phyloP scores from a whole-genome alignment of 2,329 filamentous ascomycete species.

The Fusarium protoensiforme region DNA sequence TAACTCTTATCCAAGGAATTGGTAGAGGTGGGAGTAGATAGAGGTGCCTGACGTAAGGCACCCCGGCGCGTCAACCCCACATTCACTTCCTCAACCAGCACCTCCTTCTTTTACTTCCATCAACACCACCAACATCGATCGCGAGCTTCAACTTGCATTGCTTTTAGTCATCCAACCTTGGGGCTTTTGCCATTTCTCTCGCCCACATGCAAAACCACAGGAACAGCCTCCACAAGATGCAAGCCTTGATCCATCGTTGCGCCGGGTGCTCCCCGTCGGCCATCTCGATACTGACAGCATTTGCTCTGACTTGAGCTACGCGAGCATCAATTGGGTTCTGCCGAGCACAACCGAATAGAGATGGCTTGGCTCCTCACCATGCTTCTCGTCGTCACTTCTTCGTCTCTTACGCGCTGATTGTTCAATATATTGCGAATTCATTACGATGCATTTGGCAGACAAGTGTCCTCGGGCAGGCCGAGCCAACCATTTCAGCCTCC shows the following conservation, averaged over 20 bases:
- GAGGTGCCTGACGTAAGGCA: background rate
- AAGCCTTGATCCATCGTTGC: background rate
- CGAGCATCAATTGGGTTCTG: background rate
- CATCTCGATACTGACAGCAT: background rate
- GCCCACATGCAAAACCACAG: background rate
- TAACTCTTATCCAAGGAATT: background rate
- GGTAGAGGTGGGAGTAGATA: background rate
- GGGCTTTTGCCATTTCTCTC: background rate
- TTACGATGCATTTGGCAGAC: background rate
- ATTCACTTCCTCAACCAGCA: background rate
- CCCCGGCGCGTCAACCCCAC: background rate
- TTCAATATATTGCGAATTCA: background rate
- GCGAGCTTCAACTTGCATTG: background rate
- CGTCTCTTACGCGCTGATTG: background rate
- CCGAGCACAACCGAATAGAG: background rate
- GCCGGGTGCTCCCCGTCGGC: background rate
- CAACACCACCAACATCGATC: background rate
- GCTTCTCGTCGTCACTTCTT: background rate
- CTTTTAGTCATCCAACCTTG: background rate
- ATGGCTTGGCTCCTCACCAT: background rate
- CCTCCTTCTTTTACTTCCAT: background rate
- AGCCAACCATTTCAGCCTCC: background rate
- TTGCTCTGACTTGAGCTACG: background rate
- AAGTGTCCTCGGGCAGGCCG: constrained; percentile 8
- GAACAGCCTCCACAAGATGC: background rate